Evolutionary conservation across 2,329 filamentous ascomycete species (phyloP), one percentile per base, ranked within the genome.

Genomic region (Blastomyces percursus): DNA sequence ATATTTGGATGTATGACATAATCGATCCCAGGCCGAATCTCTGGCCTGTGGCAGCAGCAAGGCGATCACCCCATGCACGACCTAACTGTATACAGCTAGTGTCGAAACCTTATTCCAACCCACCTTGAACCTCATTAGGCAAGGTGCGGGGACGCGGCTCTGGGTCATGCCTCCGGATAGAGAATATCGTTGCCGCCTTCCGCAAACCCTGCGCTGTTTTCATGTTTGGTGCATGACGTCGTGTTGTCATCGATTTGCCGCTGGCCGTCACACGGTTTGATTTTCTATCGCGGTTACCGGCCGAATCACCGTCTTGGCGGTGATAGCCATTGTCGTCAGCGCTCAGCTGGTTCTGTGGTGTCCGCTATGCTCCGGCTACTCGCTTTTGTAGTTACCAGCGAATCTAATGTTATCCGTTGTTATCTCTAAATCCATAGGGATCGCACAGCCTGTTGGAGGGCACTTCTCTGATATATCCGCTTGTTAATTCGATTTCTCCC

Each of bases 221-320:
- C 16, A 9, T n/a, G 16, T 38, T n/a, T 56, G 32, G n/a, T 58
- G 11, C 24, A 58, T 58, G 55, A 58, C 55, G 55, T 58, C 55
- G 21, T 4, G 48, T 3, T 27, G 48, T 27, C 21, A 3, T 44
- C 42, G 24, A 11, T 50, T 24, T 11, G 46, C 46, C 46, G 9
- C 21, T 4, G 11, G 1, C 55, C 55, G 55, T 38, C 55, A 46
- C 55, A 42, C 21, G 8, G 51, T 12, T 27, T 54, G 51, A 2
- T 54, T 12, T 54, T 27, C 35, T 38, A 38, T 38, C 24, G 24
- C 24, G 21, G 51, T 19, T 54, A n/a, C 8, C 19, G 16, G 16
- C 30, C 30, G 30, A 32, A 32, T 32, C 30, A 32, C 30, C 7
- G 30, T 32, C 30, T 32, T 32, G 3, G 30, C 30, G 30, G 30